phyloP scores from a whole-genome alignment of 2,329 filamentous ascomycete genomes.

The Xylaria sp. region DNA sequence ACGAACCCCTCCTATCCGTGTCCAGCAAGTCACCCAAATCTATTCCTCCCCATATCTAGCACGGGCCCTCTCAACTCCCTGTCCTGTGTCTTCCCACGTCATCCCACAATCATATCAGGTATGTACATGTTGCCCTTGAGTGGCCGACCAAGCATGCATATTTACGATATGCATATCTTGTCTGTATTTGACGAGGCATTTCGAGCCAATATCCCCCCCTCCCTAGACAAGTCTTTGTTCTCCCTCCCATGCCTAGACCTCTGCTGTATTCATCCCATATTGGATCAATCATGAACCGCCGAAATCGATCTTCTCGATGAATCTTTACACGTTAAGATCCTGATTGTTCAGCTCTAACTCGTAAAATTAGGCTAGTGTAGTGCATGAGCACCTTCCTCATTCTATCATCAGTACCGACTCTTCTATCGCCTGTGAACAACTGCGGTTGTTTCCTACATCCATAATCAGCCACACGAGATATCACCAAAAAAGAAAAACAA shows the following conservation, averaged over 20 bases:
- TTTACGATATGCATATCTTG: conserved; percentile 1
- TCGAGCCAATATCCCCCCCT: conserved; percentile 18
- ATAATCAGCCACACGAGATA: not conserved
- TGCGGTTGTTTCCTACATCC: not conserved
- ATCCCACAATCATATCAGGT: conserved; percentile 1
- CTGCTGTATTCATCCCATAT: not conserved
- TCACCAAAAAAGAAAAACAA: not conserved
- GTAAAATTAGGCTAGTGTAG: not conserved
- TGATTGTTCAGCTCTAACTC: conserved; percentile 5
- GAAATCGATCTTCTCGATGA: not conserved
- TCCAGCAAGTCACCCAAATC: not conserved
- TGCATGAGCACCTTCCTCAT: not conserved
- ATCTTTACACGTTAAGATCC: not conserved
- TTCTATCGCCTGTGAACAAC: not conserved
- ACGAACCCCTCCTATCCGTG: conserved; percentile 7
- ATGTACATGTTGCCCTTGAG: conserved; percentile 5
- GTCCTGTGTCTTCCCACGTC: not conserved
- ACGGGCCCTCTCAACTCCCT: not conserved
- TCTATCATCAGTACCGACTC: not conserved
- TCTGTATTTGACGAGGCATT: conserved; percentile 1
- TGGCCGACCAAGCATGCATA: not conserved
- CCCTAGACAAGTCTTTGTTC: conserved; percentile 2
- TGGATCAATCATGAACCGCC: not conserved
- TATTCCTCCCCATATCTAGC: not conserved
- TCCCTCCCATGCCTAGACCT: conserved; percentile 15